These are phyloP conservation scores for Saturnispora gosingensis DNA, from an alignment of 805 yeast genomes.

Conservation along the genomic window DNA sequence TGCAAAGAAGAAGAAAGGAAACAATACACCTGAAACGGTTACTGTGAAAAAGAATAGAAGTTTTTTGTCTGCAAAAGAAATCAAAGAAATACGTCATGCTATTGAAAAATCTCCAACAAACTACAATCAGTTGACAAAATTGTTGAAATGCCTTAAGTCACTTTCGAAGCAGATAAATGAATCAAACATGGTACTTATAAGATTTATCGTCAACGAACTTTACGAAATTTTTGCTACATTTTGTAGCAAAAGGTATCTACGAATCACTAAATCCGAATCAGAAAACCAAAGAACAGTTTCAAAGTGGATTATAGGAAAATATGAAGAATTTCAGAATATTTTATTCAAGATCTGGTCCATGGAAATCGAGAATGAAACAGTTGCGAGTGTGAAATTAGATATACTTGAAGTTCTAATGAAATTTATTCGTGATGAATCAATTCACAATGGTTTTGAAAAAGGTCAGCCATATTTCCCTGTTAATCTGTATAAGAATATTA, in stretches of 20 bases:
- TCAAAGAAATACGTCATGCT: slow-evolving; percentile 21
- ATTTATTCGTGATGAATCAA: slow-evolving; percentile 47
- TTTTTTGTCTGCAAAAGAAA: slow-evolving; percentile 16
- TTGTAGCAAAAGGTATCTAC: slow-evolving; percentile 34
- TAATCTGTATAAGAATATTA: slow-evolving; percentile 36
- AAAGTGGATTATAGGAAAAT: slow-evolving; percentile 55
- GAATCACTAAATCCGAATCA: slow-evolving; percentile 23
- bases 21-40: background rate
- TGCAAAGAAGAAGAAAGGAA: slow-evolving; percentile 1
- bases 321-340: slow-evolving; percentile 41
- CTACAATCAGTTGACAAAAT: slow-evolving; percentile 44
- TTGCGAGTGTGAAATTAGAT: slow-evolving; percentile 42
- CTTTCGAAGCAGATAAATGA: slow-evolving; percentile 20
- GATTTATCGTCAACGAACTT: slow-evolving; percentile 35
- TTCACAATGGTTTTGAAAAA: slow-evolving; percentile 38
- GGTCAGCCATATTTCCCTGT: slow-evolving; percentile 59
- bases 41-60: slow-evolving; percentile 1
- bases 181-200: slow-evolving; percentile 16
- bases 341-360: slow-evolving; percentile 34
- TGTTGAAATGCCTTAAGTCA: slow-evolving; percentile 33
- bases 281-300: slow-evolving; percentile 44
- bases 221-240: slow-evolving; percentile 41
- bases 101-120: slow-evolving; percentile 37
- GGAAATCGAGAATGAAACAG: slow-evolving; percentile 28
- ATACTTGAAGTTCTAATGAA: slow-evolving; percentile 46